phyloP scores from a whole-genome alignment of 2,329 filamentous ascomycete species.

The Stylonectria norvegica region DNA sequence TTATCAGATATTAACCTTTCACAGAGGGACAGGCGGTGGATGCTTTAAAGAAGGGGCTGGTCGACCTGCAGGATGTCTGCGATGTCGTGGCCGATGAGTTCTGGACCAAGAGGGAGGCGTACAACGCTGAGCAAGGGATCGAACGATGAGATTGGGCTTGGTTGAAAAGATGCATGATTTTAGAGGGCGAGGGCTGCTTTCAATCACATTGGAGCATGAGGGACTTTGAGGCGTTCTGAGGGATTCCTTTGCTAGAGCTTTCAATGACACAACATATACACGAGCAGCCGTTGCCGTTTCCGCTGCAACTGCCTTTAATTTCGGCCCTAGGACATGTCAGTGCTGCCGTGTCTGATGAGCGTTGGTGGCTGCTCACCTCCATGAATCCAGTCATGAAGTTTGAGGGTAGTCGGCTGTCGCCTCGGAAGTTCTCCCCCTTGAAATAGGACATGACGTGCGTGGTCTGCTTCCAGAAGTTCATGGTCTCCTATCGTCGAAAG shows the following conservation, averaged over 20 bases:
- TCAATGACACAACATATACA: conserved; percentile 38
- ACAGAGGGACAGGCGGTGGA: conserved; percentile 76
- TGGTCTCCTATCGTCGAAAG: conserved; percentile 67
- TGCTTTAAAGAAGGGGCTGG: conserved; percentile 84
- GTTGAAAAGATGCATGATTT: conserved; percentile 3
- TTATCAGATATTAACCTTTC: conserved; percentile 17
- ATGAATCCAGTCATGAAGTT: conserved; percentile 95
- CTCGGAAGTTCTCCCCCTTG: conserved; percentile 73
- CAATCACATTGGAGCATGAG: conserved; percentile 25
- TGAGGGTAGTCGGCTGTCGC: conserved; percentile 73
- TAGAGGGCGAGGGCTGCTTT: conserved; percentile 9
- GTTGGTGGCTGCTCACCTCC: conserved; percentile 60
- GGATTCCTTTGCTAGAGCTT: conserved; percentile 27
- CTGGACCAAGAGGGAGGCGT: conserved; percentile 49
- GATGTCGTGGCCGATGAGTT: conserved; percentile 95
- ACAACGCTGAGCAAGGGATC: conserved; percentile 34
- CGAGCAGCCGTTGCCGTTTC: conserved; percentile 24
- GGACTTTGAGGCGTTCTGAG: conserved; percentile 32
- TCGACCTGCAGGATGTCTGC: conserved; percentile 85
- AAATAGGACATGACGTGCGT: conserved; percentile 97
- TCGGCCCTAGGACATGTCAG: conserved; percentile 52
- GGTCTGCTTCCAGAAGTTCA: conserved; percentile 99
- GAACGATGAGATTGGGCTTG: conserved; percentile 23
- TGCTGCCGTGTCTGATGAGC: conserved; percentile 18
- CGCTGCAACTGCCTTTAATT: conserved; percentile 43